Evolutionary conservation across 345 rosid species (phyloP).

Genomic region (Salix brachista): DNA sequence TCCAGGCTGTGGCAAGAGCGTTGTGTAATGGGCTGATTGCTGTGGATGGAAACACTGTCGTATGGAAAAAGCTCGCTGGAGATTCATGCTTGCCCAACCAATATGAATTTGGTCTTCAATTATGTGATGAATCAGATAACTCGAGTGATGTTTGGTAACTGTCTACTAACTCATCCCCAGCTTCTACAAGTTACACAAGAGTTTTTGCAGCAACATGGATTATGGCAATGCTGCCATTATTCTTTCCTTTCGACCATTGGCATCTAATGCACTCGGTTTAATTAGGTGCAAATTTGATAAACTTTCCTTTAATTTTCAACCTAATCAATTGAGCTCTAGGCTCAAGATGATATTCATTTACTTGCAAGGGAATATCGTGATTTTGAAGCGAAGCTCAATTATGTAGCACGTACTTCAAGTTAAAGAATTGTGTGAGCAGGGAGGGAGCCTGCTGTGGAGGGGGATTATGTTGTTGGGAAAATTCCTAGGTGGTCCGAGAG

Average conservation of each 20-base stretch:
- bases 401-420: conserved; percentile 66
- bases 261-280: conserved; percentile 4
- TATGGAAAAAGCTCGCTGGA: conserved; percentile 36
- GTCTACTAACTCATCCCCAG: conserved; percentile 4
- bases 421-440: conserved; percentile 66
- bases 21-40: conserved; percentile 84
- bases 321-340: not conserved
- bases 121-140: conserved; percentile 57
- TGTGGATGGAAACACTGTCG: conserved; percentile 88
- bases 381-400: conserved; percentile 6
- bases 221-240: not conserved
- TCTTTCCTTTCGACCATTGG: not conserved
- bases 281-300: not conserved
- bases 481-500: conserved; percentile 83
- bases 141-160: conserved; percentile 79
- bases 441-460: conserved; percentile 45
- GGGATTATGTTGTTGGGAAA: conserved; percentile 60
- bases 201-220: not conserved
- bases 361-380: not conserved
- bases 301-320: not conserved
- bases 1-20: conserved; percentile 85
- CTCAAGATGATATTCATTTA: not conserved
- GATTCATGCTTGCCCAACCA: conserved; percentile 68
- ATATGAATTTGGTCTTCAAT: conserved; percentile 69
- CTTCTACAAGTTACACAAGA: conserved; percentile 1